Evolutionary conservation across 129 eudicot species (phyloP).

Genomic region (Centella asiatica): DNA sequence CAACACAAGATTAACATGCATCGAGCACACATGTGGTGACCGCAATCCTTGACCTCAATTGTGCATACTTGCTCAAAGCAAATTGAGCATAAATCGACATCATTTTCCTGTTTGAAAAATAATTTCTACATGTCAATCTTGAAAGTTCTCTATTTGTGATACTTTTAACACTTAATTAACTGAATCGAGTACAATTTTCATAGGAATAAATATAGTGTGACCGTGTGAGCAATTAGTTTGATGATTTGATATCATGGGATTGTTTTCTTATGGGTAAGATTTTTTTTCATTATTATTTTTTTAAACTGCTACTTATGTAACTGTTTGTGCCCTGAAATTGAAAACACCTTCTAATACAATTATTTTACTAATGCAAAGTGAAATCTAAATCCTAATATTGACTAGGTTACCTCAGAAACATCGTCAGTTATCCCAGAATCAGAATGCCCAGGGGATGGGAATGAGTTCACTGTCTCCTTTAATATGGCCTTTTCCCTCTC

Average conservation of each 20-base stretch:
- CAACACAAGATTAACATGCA: slow-evolving; percentile 70
- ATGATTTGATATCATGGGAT: too few species aligned
- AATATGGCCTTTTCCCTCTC: slow-evolving; percentile 1
- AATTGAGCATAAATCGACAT: slow-evolving; percentile 60
- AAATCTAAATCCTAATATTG: background rate
- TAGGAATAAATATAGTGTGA: too few species aligned
- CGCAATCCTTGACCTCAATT: slow-evolving; percentile 64
- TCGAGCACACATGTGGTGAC: slow-evolving; percentile 88
- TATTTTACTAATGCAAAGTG: background rate
- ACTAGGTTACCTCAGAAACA: slow-evolving; percentile 48
- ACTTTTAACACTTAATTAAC: too few species aligned
- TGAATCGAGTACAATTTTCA: too few species aligned
- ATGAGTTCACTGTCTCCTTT: slow-evolving; percentile 25
- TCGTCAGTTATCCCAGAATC: slow-evolving; percentile 29
- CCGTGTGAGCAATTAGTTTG: too few species aligned
- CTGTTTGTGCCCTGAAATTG: background rate
- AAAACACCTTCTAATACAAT: background rate
- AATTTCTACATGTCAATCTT: too few species aligned
- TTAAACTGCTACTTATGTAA: too few species aligned
- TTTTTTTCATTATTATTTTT: too few species aligned
- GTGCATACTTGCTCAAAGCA: slow-evolving; percentile 75
- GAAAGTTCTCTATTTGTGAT: too few species aligned
- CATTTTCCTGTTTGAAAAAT: slow-evolving; percentile 36
- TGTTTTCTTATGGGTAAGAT: too few species aligned
- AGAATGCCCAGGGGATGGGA: slow-evolving; percentile 30